Base-by-base conservation (phyloP, 164 flowering plant genomes). In the Aristolochia contorta region DNA sequence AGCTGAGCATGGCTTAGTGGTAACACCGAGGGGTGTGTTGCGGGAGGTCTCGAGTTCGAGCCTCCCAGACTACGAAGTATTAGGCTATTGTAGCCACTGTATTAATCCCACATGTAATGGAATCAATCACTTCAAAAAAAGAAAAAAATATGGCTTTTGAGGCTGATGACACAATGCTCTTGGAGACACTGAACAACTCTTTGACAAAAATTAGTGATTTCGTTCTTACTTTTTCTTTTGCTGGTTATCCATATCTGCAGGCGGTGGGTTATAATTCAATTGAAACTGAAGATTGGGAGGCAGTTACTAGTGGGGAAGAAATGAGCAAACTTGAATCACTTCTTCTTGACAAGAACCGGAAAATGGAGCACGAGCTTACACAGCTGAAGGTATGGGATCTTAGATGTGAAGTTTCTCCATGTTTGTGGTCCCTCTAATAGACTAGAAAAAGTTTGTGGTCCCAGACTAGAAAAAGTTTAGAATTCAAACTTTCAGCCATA, bases 251-350 rank as follows among this genome's bases (percentile, higher is more conserved):
- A 20, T 56, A 46, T 77, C 20, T 56, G 18, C 69, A 94, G 99
- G 97, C 99, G 67, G 99, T 91, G 56, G 97, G 97, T 62, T 94
- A 94, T 76, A 94, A 91, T 78, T 91, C 99, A 57, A 87, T 91
- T 66, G 99, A 94, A 75, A 90, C 90, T 59, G 99, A 94, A 71
- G 99, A 94, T 69, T 94, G 99, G 99, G 99, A 94, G 75, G 79
- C 74, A 63, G 95, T 97, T 60, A 94, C 99, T 18, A 82, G 85
- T 67, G 96, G 90, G 69, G 96, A 89, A 75, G 96, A 94, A 74
- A 86, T 94, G 97, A 94, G 96, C 84, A 89, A 85, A 71, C 74
- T 94, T 79, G 99, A 94, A 75, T 80, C 89, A 32, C 77, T 91
- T 69, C 88, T 94, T 71, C 97, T 94, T 63, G 97, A 91, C 70